Base-by-base conservation (phyloP, 176 grass and related monocot genomes). In the Ampelocalamus luodianensis region DNA sequence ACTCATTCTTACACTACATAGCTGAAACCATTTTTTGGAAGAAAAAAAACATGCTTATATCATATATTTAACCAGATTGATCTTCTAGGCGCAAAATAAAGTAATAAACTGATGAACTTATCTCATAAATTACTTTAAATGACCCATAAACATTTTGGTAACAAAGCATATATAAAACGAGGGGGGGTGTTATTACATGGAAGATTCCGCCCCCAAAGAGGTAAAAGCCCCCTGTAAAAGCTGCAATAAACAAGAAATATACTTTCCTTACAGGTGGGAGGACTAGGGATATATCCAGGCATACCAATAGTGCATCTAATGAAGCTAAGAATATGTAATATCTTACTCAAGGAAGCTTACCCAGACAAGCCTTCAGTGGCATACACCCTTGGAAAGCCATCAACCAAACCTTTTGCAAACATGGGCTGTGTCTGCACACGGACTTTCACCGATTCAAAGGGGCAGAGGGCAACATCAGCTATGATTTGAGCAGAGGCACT, bases 401-500 rank as follows among this genome's bases (percentile, higher is more conserved):
- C 93, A 54, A 91, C 49, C 85, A 98, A 83, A 15, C 96, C 96
- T 85, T 90, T 95, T 34, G 93, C 96, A 90, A 95, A 94, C 68
- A 89, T 85, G 9, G 93, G 89, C 23, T 95, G 91, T 58, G 93
- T 92, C 73, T 98, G 96, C 81, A 98, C 96, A 17, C 91, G 93
- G 78, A 98, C 86, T 93, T 98, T 95, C 18, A 98, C 96, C 29
- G 93, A 94, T 74, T 98, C 93, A 76, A 96, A 98, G 8, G 96
- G 96, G 50, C 82, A 92, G 75, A 96, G 91, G 42, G 88, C 93
- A 79, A 98, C 89, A 91, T 98, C 93, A 24, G 96, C 93, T 83
- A 98, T 90, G 80, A 98, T 65, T 90, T 98, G 96, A 54, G 96
- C 96, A 82, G 96, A 98, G 71, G 91, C 96, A 72, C 93, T 96